Conservation (phyloP, 768 basidiomycete genomes). For the Strobilomyces dryophilus region DNA sequence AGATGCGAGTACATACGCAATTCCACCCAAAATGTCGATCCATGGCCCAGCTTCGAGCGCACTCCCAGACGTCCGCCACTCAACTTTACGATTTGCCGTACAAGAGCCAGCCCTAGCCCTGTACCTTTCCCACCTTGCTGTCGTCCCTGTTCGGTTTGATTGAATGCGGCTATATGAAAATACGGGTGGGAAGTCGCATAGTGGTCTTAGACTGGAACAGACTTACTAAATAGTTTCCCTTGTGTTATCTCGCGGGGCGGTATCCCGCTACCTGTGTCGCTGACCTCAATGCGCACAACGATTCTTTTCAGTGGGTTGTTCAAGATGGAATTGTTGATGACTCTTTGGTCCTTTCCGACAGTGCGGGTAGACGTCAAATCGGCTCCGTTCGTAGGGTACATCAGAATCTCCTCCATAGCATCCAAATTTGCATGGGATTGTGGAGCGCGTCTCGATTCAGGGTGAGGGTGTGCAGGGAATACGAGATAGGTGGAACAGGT, state of each 20-base stretch:
- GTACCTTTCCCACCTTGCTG: slow-evolving; percentile 73
- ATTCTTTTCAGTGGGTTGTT: slow-evolving; percentile 48
- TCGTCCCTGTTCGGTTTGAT: slow-evolving; percentile 73
- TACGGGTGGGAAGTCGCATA: slow-evolving; percentile 6
- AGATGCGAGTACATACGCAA: slow-evolving; percentile 42
- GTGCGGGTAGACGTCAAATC: slow-evolving; percentile 10
- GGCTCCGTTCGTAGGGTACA: slow-evolving; percentile 33
- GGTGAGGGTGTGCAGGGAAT: slow-evolving; percentile 22
- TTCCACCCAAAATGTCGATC: slow-evolving; percentile 90
- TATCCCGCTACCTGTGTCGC: slow-evolving; percentile 70
- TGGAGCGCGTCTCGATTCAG: slow-evolving; percentile 7
- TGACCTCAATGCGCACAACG: slow-evolving; percentile 81
- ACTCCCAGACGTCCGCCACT: slow-evolving; percentile 73
- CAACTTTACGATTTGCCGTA: slow-evolving; percentile 74
- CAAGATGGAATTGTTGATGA: not conserved
- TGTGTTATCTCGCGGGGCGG: slow-evolving; percentile 63
- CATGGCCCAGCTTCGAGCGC: slow-evolving; percentile 56
- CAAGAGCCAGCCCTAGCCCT: slow-evolving; percentile 71
- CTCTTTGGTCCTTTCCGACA: not conserved
- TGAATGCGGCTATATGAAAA: slow-evolving; percentile 54
- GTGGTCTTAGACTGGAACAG: not conserved
- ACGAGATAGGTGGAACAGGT: slow-evolving; percentile 64
- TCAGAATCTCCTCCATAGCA: slow-evolving; percentile 21
- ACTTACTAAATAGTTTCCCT: slow-evolving; percentile 67
- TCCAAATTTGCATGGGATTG: slow-evolving; percentile 4